These are phyloP conservation scores for Lasiosphaeria ovina DNA, from an alignment of 495 filamentous ascomycete genomes.

Conservation along the genomic window DNA sequence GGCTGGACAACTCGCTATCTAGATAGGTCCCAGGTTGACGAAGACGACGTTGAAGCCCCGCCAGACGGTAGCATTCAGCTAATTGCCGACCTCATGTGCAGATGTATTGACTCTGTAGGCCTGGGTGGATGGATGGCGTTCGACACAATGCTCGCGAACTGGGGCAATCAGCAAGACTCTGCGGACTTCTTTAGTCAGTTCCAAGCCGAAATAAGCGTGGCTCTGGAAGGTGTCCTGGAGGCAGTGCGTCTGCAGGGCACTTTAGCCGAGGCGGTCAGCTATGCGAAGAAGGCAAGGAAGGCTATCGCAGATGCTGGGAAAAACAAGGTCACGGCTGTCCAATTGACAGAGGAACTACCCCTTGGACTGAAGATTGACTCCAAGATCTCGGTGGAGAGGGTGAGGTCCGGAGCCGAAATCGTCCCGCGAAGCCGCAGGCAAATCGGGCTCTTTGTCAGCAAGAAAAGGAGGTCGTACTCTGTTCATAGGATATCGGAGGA, in stretches of 20 bases:
- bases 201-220: slow-evolving; percentile 70
- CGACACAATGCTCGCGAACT: slow-evolving; percentile 47
- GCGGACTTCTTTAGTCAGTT: slow-evolving; percentile 67
- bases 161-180: slow-evolving; percentile 40
- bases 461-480: slow-evolving; percentile 72
- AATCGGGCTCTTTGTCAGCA: slow-evolving; percentile 67
- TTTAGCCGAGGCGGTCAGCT: slow-evolving; percentile 68
- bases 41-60: slow-evolving; percentile 54
- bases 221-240: slow-evolving; percentile 74
- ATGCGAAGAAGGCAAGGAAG: slow-evolving; percentile 49
- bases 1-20: slow-evolving; percentile 71
- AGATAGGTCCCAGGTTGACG: slow-evolving; percentile 37
- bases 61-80: slow-evolving; percentile 55
- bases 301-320: slow-evolving; percentile 14
- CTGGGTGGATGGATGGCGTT: slow-evolving; percentile 76
- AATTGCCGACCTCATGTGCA: slow-evolving; percentile 66
- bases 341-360: slow-evolving; percentile 46
- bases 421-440: slow-evolving; percentile 63
- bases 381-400: slow-evolving; percentile 50
- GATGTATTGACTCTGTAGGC: slow-evolving; percentile 81
- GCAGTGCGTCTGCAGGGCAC: slow-evolving; percentile 65
- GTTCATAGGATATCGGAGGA: slow-evolving; percentile 65
- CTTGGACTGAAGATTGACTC: slow-evolving; percentile 68
- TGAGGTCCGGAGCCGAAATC: slow-evolving; percentile 62
- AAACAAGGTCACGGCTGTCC: slow-evolving; percentile 17